Conservation (phyloP, 164 flowering plant genomes). For the Warburgia ugandensis region DNA sequence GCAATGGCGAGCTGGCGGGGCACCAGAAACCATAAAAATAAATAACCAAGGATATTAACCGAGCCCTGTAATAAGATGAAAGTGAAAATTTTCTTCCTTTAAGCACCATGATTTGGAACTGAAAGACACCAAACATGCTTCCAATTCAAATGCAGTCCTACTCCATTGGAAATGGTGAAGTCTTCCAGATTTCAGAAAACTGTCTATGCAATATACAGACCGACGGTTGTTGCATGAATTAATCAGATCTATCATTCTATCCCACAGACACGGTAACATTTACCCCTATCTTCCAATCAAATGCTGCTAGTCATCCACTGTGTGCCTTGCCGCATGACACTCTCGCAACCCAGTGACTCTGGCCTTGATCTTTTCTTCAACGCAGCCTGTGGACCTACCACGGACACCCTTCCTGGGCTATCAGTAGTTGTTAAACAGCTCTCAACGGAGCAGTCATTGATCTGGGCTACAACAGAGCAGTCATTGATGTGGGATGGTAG, state of each 20-base stretch:
- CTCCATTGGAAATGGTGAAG: background rate
- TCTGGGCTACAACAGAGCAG: too few species aligned
- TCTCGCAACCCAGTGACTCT: conserved; percentile 40
- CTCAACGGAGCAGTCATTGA: conserved; percentile 62
- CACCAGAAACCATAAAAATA: too few species aligned
- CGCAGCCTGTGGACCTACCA: conserved; percentile 30
- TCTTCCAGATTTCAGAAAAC: background rate
- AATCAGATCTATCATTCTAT: background rate
- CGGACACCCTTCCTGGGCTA: conserved; percentile 37
- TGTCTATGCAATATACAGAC: background rate
- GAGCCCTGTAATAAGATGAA: too few species aligned
- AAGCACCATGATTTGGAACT: background rate
- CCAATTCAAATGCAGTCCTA: background rate
- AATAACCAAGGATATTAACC: too few species aligned
- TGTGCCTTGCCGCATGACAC: conserved; percentile 33
- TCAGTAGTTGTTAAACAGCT: conserved; percentile 64
- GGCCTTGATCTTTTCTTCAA: conserved; percentile 67
- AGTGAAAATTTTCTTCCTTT: too few species aligned
- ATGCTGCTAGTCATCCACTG: conserved; percentile 51
- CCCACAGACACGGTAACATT: too few species aligned
- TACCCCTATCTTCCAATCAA: background rate
- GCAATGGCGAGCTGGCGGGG: too few species aligned
- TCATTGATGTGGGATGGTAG: conserved; percentile 39
- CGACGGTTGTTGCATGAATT: background rate
- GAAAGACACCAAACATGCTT: too few species aligned